Conservation (phyloP, 164 flowering plant genomes). For the Sedum album region DNA sequence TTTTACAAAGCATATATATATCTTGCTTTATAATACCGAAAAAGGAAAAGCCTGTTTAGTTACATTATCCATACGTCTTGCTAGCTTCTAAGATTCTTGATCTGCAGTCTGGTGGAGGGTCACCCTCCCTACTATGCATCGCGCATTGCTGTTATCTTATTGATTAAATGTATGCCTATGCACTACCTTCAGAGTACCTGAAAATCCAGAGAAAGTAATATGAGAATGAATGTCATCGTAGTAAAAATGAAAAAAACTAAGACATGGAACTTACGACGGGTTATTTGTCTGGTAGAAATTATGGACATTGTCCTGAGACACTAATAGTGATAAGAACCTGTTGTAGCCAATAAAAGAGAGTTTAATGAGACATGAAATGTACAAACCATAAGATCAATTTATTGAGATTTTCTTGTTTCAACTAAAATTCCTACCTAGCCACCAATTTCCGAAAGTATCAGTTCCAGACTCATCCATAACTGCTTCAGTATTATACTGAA, state of each 20-base stretch:
- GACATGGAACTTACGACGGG: not conserved
- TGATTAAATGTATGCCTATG: too few relatives aligned
- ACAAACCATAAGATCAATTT: not conserved
- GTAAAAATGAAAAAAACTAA: not conserved
- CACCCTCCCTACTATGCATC: too few relatives aligned
- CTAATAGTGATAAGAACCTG: slow-evolving; percentile 45
- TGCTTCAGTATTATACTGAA: slow-evolving; percentile 15
- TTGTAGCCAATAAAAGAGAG: not conserved
- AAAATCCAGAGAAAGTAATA: slow-evolving; percentile 17
- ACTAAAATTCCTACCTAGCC: slow-evolving; percentile 35
- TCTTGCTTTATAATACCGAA: too few relatives aligned
- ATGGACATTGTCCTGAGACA: not conserved
- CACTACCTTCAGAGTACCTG: slow-evolving; percentile 15
- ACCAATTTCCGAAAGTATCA: slow-evolving; percentile 56
- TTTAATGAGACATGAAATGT: not conserved
- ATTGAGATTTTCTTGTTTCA: not conserved
- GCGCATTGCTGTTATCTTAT: too few relatives aligned
- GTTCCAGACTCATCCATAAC: slow-evolving; percentile 42
- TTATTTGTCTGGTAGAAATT: not conserved
- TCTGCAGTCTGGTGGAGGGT: too few relatives aligned
- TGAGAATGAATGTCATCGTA: slow-evolving; percentile 25
- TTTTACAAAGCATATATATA: too few relatives aligned
- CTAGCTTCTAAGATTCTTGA: too few relatives aligned
- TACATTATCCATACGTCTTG: too few relatives aligned
- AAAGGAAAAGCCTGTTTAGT: too few relatives aligned